Evolutionary conservation across 129 eudicot species (phyloP), one percentile per base, ranked within the genome.

Genomic region (Saussurea involucrata): DNA sequence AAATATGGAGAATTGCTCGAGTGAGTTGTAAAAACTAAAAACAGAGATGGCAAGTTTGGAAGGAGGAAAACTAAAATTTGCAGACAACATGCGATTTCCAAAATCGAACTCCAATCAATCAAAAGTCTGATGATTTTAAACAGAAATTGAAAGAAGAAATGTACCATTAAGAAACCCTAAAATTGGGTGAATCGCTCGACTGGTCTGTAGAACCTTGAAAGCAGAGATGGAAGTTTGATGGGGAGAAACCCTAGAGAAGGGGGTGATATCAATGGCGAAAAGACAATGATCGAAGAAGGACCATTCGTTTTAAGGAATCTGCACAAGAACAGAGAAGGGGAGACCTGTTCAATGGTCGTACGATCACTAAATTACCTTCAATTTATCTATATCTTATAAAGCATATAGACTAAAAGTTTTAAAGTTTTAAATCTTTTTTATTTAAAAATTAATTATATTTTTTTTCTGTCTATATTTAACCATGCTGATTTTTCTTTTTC

Each of bases 271-370:
- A 76, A 76, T 64, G 80, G 64, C 24, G 69, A 64, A 66, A 42
- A 27, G 32, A 28, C 24, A 76, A 44, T 12, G 65, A 76, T 66
- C 24, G 64, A 64, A 75, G 72, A n/a, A 68, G 78, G 68, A 77
- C 81, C 81, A 53, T 77, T 76, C 73, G 74, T 77, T 49, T 37
- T 68, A 68, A 76, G 80, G 80, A 76, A 66, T 67, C 80, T 66
- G 74, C 24, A 76, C 42, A 71, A 42, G 37, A 46, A 71, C 40
- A 71, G 66, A 49, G 60, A 61, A 11, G 13, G 13, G 67, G 55
- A 44, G 53, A 66, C 66, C 32, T 13, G 11, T 68, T 46, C 34
- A 13, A 44, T 49, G 65, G 65, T 75, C 61, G 80, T 46, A 75
- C 73, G 34, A 74, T 72, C 44, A 31, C 40, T 33, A 58, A 58